Evolutionary conservation across 306 rosid genomes (phyloP).

Genomic region (Prinsepia uniflora): DNA sequence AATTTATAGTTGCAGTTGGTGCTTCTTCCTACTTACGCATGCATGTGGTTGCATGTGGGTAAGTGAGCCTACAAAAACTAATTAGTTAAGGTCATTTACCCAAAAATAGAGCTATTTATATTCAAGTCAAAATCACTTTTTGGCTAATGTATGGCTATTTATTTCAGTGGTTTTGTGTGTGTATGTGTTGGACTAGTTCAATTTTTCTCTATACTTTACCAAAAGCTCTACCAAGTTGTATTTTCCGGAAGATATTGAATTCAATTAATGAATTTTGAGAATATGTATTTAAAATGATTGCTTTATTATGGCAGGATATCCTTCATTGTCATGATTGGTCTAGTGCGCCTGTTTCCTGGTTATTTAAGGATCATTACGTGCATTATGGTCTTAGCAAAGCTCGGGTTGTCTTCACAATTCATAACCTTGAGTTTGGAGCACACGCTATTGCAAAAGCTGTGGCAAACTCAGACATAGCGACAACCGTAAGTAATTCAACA

Average conservation of each 20-base stretch:
- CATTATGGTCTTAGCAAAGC: slow-evolving; percentile 85
- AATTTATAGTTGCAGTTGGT: background rate
- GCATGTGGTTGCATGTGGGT: background rate
- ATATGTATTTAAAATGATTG: slow-evolving; percentile 27
- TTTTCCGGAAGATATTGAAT: background rate
- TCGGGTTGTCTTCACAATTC: slow-evolving; percentile 83
- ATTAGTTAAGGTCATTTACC: background rate
- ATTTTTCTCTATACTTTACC: background rate
- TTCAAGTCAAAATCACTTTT: background rate
- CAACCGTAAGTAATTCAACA: slow-evolving; percentile 65
- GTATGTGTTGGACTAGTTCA: background rate
- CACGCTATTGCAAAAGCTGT: slow-evolving; percentile 67
- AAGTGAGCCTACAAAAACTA: background rate
- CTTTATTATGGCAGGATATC: slow-evolving; percentile 67
- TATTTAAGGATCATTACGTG: slow-evolving; percentile 75
- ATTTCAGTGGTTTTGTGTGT: background rate
- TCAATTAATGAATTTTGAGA: background rate
- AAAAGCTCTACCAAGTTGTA: background rate
- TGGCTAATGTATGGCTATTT: background rate
- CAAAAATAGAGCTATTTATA: background rate
- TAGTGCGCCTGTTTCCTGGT: slow-evolving; percentile 96
- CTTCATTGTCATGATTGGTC: slow-evolving; percentile 99
- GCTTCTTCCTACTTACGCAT: background rate
- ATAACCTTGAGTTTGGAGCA: slow-evolving; percentile 95
- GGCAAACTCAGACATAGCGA: slow-evolving; percentile 69